Evolutionary conservation across 169 alveolate genomes (phyloP), one percentile per base, ranked within the genome.

Genomic region (Cytauxzoon felis): DNA sequence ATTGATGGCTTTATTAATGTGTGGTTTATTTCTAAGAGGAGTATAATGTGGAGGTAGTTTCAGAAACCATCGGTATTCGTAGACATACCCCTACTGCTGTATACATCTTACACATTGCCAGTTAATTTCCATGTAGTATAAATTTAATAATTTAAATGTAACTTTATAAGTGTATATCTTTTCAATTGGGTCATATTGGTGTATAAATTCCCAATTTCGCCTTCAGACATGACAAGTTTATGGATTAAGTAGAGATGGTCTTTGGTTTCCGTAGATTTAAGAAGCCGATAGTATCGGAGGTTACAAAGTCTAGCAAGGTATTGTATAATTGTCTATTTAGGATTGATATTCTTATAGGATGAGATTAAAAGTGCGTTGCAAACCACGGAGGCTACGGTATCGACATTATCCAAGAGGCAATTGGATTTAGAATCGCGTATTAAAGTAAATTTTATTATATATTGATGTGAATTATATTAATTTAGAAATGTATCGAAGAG

Each of bases 281-380:
- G 38, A 59, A 59, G n/a, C 42, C 48, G 19, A 54, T 57, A 26
- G 69, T 59, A 1, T 30, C 18, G 56, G 69, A 59, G 21, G 69
- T 40, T 40, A 43, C 69, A 2, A 59, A 59, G 38, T 40, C 69
- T 0, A 59, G 47, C 42, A 59, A 59, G 24, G 47, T 48, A 16
- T n/a, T n/a, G n/a, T n/a, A n/a, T n/a, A n/a, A n/a, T n/a, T n/a
- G n/a, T n/a, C n/a, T n/a, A n/a, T n/a, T n/a, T n/a, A n/a, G n/a
- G n/a, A n/a, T n/a, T n/a, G n/a, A n/a, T 32, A 40, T n/a, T 5
- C 5, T 13, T 0, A 27, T 41, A 72, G 82, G 16, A 19, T 9
- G 78, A 62, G 21, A 65, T 72, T 0, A 38, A 72, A 29, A 18
- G 30, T n/a, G 82, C 82, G 5, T 26, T 72, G 16, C 34, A 57